Evolutionary conservation across 2,329 filamentous ascomycete genomes (phyloP), one percentile per base, ranked within the genome.

Genomic region (Nemania sp.): DNA sequence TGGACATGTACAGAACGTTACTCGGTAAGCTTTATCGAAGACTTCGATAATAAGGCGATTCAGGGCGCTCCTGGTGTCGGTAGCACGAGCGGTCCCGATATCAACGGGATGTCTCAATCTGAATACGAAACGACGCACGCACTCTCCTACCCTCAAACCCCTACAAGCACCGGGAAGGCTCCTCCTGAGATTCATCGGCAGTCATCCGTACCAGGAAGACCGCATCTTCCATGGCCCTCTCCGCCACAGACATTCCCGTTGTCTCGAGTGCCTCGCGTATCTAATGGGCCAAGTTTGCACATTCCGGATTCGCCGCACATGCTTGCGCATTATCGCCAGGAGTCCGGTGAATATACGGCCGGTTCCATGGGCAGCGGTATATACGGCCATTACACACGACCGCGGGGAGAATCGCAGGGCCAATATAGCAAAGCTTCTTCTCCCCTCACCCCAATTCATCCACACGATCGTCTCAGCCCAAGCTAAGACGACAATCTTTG

Each of bases 1-100:
- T 74, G 0, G 73, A 79, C 45, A 64, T 78, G 13, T 74, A 77
- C 26, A 79, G 78, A 49, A 78, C 78, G 76, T 73, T 78, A 13
- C 61, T 77, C 1, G 76, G 76, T 8, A n/a, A 78, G 76, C 29
- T 53, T 71, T 6, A 13, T 65, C 38, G 62, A 62, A 29, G 54
- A 65, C 6, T 64, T 62, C 5, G 68, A 70, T 29, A 66, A 67
- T 38, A 67, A 67, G 41, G 47, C 59, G 11, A 67, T 67, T 26
- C 64, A 63, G 41, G 64, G 64, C 2, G 60, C 64, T 7, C 35
- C 58, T 8, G 58, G 57, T 4, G 53, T 66, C 43, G 45, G 60
- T 18, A 67, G 47, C 59, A 58, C 58, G 51, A 67, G 64, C 47
- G 49, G 35, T 29, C 22, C 38, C 22, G 62, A 56, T 22, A 56